Base-by-base conservation (phyloP, 2,329 filamentous ascomycete genomes). In the Colletotrichum navitas region DNA sequence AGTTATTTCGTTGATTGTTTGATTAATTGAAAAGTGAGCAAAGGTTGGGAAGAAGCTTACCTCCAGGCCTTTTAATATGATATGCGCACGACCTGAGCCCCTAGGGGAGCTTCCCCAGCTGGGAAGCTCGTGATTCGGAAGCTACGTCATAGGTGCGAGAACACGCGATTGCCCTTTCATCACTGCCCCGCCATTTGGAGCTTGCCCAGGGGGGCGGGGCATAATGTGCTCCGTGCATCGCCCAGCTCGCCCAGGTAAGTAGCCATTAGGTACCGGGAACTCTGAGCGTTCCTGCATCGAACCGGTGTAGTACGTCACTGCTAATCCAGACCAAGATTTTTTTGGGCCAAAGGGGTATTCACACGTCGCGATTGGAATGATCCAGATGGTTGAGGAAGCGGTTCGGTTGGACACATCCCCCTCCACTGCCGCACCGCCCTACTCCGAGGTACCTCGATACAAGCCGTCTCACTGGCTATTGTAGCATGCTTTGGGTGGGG, bases 81-180 rank as follows among this genome's bases (percentile, higher is more conserved):
- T 62, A 39, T 24, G 47, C 39, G 45, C 39, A 36, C 49, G 55
- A 39, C 51, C 16, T 52, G 24, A 68, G 49, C n/a, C n/a, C n/a
- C n/a, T n/a, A 59, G 59, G 64, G 64, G 47, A 71, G 68, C 68
- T 71, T 59, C 45, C 65, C 49, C 69, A 72, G 61, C 54, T 64
- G 61, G 61, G 43, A 63, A 62, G 70, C 71, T 73, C 60, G 73
- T 73, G 72, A 66, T 69, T 58, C 16, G 41, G 21, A 58, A 73
- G 68, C 66, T 74, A 74, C 73, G 73, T 74, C 73, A 74, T 74
- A 68, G 59, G 63, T 67, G 71, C 59, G 66, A 52, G 49, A 73
- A 73, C 73, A 68, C 73, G 60, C 72, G 66, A 74, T 66, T 71
- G 60, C 49, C 63, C 63, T 66, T 70, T 58, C 51, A 66, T 60